Base-by-base conservation (phyloP, 805 yeast species). In the Pichia occidentalis region DNA sequence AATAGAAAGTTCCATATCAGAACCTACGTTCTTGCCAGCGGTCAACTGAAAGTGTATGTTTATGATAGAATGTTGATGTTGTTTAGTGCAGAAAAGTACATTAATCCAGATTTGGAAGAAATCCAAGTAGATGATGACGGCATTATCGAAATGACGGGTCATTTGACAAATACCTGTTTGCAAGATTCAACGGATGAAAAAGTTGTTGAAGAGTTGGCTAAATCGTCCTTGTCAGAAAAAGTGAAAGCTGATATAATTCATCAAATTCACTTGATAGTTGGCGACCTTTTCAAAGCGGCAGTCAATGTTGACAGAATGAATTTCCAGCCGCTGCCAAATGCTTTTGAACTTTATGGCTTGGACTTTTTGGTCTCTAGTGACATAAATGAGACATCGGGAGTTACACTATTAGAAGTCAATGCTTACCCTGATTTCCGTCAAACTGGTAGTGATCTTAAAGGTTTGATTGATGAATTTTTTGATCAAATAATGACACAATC, bases 381-480 rank as follows among this genome's bases (percentile, higher is more conserved):
- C 22, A 54, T 59, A 17, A 56, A 68, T 11, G 27, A 5, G 24
- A 24, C 31, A 2, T 24, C 20, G 12, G 43, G 43, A 27, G 90
- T 83, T 3, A 68, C 67, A 31, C 54, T 92, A 20, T 61, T 90
- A 29, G 97, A 92, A 58, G 85, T 87, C 31, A 92, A 92, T 53
- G 80, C 97, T 12, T 92, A 81, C 54, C 98, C 98, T 1, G 98
- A 92, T 56, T 92, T 92, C 63, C 87, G 86, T 53, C 98, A 92
- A 61, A 92, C 97, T 0, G 98, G 98, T 13, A 73, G 64, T 12
- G 81, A 72, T 7, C 65, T 90, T 49, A 83, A 81, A 52, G 64
- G 50, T 2, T 52, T 86, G 17, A 83, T 92, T 22, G 68, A 69
- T 45, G 81, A 71, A 24, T 63, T 88, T 30, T 83, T 88, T 51